Base-by-base conservation (phyloP, 1,284 basidiomycete species). In the Abortiporus biennis region DNA sequence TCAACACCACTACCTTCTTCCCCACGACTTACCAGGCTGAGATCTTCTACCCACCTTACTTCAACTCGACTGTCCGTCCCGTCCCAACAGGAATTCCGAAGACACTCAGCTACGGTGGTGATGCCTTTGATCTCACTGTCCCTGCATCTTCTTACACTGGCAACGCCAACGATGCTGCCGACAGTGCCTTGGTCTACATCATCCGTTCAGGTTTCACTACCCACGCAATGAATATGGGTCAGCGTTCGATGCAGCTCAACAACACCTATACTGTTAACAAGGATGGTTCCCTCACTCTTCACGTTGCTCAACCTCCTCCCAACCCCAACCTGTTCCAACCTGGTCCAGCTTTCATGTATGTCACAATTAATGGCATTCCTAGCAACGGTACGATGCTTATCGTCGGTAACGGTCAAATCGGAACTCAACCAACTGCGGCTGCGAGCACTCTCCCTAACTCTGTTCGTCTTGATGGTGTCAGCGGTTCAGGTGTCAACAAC, bases 141-240 rank as follows among this genome's bases (percentile, higher is more conserved):
- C 74, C 82, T n/a, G 56, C 78, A 0, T 63, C 58, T 0, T 83
- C 81, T 11, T 87, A 84, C 51, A 68, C 73, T 3, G 83, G 85
- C 15, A 69, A 80, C 3, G 71, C 76, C 17, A 83, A 85, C 51
- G 69, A 74, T 42, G 85, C 83, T 3, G 85, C 83, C 11, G 76
- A 80, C 44, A 83, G 82, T 53, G 87, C 92, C 31, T 85, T 80
- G 16, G 85, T 94, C 15, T 78, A 83, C 44, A 65, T 98, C 51
- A 72, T 90, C 47, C 86, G 95, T 45, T 76, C 83, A 22, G 94
- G 94, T 5, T 97, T 93, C 71, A 91, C 90, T 1, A 97, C 92
- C 0, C 94, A 97, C 63, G 92, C 83, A 20, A 89, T 97, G 80
- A 94, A 94, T 71, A 93, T 92, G 86, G 88, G 88, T 17, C 88